These are phyloP conservation scores for Malassezia dermatis DNA, from an alignment of 1,284 basidiomycete species.

Conservation along the genomic window DNA sequence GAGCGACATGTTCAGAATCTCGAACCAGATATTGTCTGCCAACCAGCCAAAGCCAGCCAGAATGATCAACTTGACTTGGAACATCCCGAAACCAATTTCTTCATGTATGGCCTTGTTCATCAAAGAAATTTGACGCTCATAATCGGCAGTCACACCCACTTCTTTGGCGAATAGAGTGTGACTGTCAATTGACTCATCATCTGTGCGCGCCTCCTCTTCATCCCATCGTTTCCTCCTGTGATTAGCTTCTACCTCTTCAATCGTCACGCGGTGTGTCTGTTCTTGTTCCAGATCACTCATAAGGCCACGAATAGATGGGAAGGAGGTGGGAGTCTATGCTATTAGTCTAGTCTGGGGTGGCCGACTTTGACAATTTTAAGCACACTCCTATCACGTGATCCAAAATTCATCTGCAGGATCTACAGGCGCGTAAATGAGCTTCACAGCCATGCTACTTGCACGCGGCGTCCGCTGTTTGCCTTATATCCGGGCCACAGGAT, in stretches of 20 bases:
- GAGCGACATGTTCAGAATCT: slow-evolving; percentile 32
- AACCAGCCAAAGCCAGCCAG: slow-evolving; percentile 56
- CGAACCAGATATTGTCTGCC: slow-evolving; percentile 50
- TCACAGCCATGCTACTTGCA: not conserved
- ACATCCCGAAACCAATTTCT: slow-evolving; percentile 56
- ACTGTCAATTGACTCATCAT: slow-evolving; percentile 13
- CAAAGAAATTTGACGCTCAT: slow-evolving; percentile 36
- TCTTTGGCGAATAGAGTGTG: slow-evolving; percentile 24
- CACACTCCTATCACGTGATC: not conserved
- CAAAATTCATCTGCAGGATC: not conserved
- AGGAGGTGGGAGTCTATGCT: not conserved
- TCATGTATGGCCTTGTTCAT: slow-evolving; percentile 36
- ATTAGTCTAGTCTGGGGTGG: no score
- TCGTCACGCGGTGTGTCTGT: not conserved
- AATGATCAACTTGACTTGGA: slow-evolving; percentile 57
- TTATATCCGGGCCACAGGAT: not conserved
- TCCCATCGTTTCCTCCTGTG: not conserved
- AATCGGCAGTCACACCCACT: slow-evolving; percentile 28
- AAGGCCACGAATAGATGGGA: not conserved
- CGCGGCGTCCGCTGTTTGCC: not conserved
- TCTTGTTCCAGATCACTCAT: not conserved
- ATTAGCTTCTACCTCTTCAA: not conserved
- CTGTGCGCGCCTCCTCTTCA: not conserved
- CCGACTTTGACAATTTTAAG: no score
- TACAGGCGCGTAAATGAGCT: not conserved